Evolutionary conservation across 345 rosid species (phyloP).

Genomic region (Salix brachista): DNA sequence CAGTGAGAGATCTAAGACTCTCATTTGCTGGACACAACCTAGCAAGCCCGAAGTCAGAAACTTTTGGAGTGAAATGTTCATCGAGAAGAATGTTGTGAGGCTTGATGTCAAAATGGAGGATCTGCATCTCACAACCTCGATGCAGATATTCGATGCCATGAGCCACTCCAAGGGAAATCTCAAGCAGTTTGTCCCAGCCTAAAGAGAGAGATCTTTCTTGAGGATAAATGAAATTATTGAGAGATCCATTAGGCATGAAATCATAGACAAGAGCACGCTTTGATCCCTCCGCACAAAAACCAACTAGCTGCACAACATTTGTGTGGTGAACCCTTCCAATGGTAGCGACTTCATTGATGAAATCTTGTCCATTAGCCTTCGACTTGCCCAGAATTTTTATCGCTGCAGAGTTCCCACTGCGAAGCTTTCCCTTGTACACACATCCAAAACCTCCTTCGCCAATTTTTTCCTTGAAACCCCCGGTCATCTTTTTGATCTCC

Average conservation of each 20-base stretch:
- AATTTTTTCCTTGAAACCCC: not conserved
- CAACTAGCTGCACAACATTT: not conserved
- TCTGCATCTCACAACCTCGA: not conserved
- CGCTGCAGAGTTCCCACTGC: not conserved
- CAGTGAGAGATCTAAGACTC: not conserved
- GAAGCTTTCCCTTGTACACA: not conserved
- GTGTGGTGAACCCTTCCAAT: not conserved
- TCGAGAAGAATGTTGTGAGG: slow-evolving; percentile 3
- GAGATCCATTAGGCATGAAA: slow-evolving; percentile 2
- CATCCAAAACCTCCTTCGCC: slow-evolving; percentile 1
- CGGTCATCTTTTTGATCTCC: not conserved
- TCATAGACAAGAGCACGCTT: not conserved
- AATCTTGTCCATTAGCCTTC: not conserved
- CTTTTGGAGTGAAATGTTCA: not conserved
- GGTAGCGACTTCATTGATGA: not conserved
- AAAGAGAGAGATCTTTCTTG: not conserved
- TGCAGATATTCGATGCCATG: not conserved
- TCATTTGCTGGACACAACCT: not conserved
- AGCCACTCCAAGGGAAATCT: slow-evolving; percentile 1
- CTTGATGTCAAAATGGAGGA: not conserved
- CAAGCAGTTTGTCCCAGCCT: not conserved
- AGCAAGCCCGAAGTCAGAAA: slow-evolving; percentile 1
- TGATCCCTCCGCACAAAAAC: not conserved
- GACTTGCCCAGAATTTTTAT: not conserved
- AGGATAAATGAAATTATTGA: not conserved